Percentiles rank a stretch among this genome's conserved stretches.
These are phyloP conservation scores for Amauroascus niger DNA, from an alignment of 2,329 filamentous ascomycete species.

Conservation along the genomic window DNA sequence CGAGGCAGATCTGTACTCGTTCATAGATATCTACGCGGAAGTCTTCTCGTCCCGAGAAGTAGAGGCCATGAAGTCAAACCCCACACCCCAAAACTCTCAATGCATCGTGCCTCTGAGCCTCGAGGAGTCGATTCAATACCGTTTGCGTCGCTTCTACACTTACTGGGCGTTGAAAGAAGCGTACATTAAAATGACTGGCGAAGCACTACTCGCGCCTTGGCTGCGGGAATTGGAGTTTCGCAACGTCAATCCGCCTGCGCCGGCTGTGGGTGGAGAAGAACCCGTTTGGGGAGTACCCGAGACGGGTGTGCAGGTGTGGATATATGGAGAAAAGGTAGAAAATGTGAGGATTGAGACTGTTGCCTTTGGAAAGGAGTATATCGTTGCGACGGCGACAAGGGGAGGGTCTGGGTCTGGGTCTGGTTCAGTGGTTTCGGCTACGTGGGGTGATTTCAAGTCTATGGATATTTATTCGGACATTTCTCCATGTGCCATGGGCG, in stretches of 20 bases:
- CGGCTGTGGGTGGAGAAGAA: not conserved
- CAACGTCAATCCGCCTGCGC: slow-evolving; percentile 37
- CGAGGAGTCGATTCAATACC: slow-evolving; percentile 42
- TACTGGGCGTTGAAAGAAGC: slow-evolving; percentile 58
- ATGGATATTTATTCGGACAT: slow-evolving; percentile 43
- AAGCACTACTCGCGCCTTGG: slow-evolving; percentile 54
- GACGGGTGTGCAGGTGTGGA: slow-evolving; percentile 40
- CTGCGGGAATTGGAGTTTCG: slow-evolving; percentile 51
- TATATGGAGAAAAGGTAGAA: slow-evolving; percentile 39
- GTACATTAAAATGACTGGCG: slow-evolving; percentile 57
- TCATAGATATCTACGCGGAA: slow-evolving; percentile 51
- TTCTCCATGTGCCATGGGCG: slow-evolving; percentile 32
- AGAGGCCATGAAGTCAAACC: slow-evolving; percentile 42
- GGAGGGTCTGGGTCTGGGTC: slow-evolving; percentile 26
- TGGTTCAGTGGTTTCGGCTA: not conserved
- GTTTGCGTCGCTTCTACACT: slow-evolving; percentile 53
- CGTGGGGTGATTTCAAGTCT: slow-evolving; percentile 33
- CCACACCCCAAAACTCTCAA: slow-evolving; percentile 10
- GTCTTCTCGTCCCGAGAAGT: slow-evolving; percentile 50
- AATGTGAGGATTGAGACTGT: slow-evolving; percentile 50
- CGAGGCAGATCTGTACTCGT: slow-evolving; percentile 44
- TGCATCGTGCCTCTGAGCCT: slow-evolving; percentile 19
- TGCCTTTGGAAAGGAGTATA: slow-evolving; percentile 49
- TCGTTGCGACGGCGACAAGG: slow-evolving; percentile 48
- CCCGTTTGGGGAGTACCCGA: slow-evolving; percentile 31